Evolutionary conservation across 2,329 filamentous ascomycete species (phyloP), one percentile per base, ranked within the genome.

Genomic region (Fulvia fulva): DNA sequence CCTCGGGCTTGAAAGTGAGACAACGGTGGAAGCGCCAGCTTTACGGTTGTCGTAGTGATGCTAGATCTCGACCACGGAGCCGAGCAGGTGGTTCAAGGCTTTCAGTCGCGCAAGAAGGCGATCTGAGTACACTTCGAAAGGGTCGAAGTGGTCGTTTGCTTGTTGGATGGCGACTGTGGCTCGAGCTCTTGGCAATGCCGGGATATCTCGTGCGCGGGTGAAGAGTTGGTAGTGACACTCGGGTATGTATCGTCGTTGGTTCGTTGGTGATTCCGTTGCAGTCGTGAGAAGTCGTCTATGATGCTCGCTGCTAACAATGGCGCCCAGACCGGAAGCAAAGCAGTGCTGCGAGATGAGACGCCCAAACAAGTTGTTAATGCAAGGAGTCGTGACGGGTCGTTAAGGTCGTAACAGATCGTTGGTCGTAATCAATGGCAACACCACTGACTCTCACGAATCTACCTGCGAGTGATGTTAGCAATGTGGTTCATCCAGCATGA

Each of bases 21-120:
- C 74, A 91, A 88, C 79, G 89, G 89, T 79, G 90, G 89, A 77
- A 92, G 86, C 89, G 92, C 90, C 90, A 95, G 90, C 82, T 92
- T 94, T 87, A 85, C 90, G 89, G 86, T 88, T 65, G 65, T 26
- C 21, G 56, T 25, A 47, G 45, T 46, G 22, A 37, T 25, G 50
- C 19, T 5, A 56, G 55, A 59, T 55, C 58, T 64, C 63, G 61
- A 64, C 58, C 30, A 30, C 22, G 32, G 51, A 55, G 60, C 53
- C 62, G 62, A 65, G 59, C 60, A 53, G 47, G 16, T 16, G 25
- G n/a, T n/a, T 32, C 16, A 1, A 12, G 26, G 25, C 47, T 50
- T 50, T 21, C 47, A 28, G 26, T 26, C 26, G 47, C 47, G 32
- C 23, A 1, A n/a, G 16, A 30, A 50, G 23, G 47, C 47, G 26